Evolutionary conservation across 208 protist genomes (phyloP).

Genomic region (Spongospora subterranea): DNA sequence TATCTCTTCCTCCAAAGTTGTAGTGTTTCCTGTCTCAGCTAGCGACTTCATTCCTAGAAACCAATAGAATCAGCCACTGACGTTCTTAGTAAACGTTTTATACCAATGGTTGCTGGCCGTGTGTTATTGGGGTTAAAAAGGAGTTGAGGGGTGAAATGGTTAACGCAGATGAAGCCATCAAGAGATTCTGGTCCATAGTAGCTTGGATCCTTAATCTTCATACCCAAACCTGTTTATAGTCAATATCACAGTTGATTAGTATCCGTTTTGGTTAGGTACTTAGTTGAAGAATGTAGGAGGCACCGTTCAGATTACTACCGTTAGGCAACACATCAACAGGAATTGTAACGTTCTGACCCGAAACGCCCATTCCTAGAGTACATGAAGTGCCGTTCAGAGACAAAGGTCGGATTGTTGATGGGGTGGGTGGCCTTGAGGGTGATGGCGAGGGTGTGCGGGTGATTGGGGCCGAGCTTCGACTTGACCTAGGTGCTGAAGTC

Average conservation of each 20-base stretch:
- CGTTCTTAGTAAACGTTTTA: no score
- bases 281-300: neutral
- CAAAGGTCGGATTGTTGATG: neutral
- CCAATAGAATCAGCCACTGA: no score
- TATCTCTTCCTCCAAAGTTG: neutral
- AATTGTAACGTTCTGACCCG: neutral
- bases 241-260: neutral
- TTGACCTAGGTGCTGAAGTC: neutral
- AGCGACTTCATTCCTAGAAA: conserved; percentile 20
- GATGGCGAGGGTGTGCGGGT: neutral
- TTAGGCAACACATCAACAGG: neutral
- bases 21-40: conserved; percentile 27
- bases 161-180: neutral
- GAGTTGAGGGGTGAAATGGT: neutral
- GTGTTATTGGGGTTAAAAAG: neutral
- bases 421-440: neutral
- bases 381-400: neutral
- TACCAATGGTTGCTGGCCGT: neutral
- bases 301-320: neutral
- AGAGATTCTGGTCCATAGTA: neutral
- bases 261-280: neutral
- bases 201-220: neutral
- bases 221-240: neutral
- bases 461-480: neutral
- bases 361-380: neutral